Conservation (phyloP, 441 rosid species). For the Pelargonium citronellum region DNA sequence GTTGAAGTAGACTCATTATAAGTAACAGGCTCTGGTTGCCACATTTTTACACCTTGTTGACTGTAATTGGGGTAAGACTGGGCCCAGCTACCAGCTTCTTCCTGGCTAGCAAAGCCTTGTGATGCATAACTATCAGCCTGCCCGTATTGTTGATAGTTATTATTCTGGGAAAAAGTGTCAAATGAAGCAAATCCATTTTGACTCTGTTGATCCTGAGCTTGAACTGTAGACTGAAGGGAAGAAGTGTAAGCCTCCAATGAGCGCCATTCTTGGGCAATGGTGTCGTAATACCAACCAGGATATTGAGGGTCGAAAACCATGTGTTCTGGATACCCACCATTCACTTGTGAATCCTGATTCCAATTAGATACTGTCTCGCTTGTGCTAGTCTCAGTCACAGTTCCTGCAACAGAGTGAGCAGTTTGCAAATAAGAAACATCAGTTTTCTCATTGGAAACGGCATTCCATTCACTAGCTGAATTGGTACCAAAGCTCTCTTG, state of each 20-base stretch:
- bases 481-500: slow-evolving; percentile 31
- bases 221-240: slow-evolving; percentile 41
- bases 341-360: slow-evolving; percentile 58
- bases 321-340: slow-evolving; percentile 75
- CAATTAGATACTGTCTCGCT: slow-evolving; percentile 51
- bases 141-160: slow-evolving; percentile 28
- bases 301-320: slow-evolving; percentile 85
- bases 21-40: slow-evolving; percentile 45
- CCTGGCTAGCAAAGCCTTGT: slow-evolving; percentile 36
- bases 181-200: slow-evolving; percentile 43
- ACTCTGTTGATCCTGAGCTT: slow-evolving; percentile 40
- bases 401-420: slow-evolving; percentile 45
- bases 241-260: slow-evolving; percentile 61
- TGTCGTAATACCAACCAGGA: slow-evolving; percentile 94
- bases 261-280: slow-evolving; percentile 62
- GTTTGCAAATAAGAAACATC: slow-evolving; percentile 55
- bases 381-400: slow-evolving; percentile 37
- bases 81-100: slow-evolving; percentile 44
- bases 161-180: slow-evolving; percentile 32
- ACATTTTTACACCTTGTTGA: slow-evolving; percentile 34
- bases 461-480: slow-evolving; percentile 37
- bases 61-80: slow-evolving; percentile 39
- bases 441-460: slow-evolving; percentile 37
- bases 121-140: slow-evolving; percentile 37
- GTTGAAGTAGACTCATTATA: slow-evolving; percentile 28